Conservation (phyloP, 2,329 filamentous ascomycete species). For the Fusarium begoniae region DNA sequence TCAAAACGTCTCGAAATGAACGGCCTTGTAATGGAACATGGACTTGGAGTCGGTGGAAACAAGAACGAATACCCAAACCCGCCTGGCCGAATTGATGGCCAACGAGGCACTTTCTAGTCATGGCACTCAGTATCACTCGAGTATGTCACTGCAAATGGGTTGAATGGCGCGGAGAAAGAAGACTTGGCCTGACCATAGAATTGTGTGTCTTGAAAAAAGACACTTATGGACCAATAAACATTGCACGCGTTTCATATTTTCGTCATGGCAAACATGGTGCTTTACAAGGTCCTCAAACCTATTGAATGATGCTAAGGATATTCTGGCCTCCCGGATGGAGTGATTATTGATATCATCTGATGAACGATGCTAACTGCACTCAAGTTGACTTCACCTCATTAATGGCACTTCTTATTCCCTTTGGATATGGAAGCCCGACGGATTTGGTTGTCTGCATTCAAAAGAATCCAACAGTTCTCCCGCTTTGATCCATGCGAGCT, state of each 20-base stretch:
- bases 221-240: slow-evolving; percentile 25
- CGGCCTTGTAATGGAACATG: not conserved
- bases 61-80: slow-evolving; percentile 32
- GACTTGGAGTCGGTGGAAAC: slow-evolving; percentile 9
- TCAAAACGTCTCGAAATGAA: slow-evolving; percentile 59
- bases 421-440: not conserved
- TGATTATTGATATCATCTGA: not conserved
- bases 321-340: not conserved
- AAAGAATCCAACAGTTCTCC: not conserved
- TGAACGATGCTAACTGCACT: not conserved
- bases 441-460: not conserved
- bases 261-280: not conserved
- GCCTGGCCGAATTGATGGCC: slow-evolving; percentile 18
- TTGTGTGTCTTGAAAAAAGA: slow-evolving; percentile 16
- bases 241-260: not conserved
- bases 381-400: not conserved
- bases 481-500: not conserved
- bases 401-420: not conserved
- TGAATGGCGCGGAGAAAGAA: slow-evolving; percentile 5
- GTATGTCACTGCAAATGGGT: slow-evolving; percentile 10
- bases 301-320: not conserved
- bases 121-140: slow-evolving; percentile 14
- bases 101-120: slow-evolving; percentile 24
- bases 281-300: not conserved
- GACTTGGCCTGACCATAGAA: slow-evolving; percentile 10